Percentiles rank a stretch among this genome's conserved stretches.
Conservation (phyloP, 78 protist genomes). For the Protostelium mycophagum region DNA sequence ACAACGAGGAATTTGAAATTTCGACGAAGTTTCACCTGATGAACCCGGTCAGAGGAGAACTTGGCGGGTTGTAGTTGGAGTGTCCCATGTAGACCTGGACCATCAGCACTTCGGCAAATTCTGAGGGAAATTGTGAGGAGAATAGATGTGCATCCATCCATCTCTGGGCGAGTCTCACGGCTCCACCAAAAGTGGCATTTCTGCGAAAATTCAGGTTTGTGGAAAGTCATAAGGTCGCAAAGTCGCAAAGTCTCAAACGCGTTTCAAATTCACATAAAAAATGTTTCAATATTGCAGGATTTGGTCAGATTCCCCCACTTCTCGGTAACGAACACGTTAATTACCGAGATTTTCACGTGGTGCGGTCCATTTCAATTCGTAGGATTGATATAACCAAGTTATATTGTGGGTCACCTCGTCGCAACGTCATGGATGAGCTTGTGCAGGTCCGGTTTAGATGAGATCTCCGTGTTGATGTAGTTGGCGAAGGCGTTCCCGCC, state of each 20-base stretch:
- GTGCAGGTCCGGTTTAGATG: not conserved
- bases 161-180: not conserved
- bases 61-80: not conserved
- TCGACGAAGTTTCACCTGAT: not conserved
- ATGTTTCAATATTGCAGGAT: no score
- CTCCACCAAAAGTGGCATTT: not conserved
- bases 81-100: not conserved
- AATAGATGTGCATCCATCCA: not conserved
- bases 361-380: not conserved
- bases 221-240: no score
- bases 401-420: not conserved
- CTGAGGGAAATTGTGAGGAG: not conserved
- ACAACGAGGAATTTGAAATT: not conserved
- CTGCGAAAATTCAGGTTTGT: no score
- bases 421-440: not conserved
- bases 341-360: not conserved
- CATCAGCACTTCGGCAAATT: not conserved
- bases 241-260: no score
- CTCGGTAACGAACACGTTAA: no score
- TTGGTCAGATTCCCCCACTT: no score
- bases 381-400: no score
- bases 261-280: no score
- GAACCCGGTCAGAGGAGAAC: not conserved
- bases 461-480: not conserved
- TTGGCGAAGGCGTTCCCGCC: not conserved